Evolutionary conservation across 805 yeast genomes (phyloP).

Genomic region (Candida nitratophila): DNA sequence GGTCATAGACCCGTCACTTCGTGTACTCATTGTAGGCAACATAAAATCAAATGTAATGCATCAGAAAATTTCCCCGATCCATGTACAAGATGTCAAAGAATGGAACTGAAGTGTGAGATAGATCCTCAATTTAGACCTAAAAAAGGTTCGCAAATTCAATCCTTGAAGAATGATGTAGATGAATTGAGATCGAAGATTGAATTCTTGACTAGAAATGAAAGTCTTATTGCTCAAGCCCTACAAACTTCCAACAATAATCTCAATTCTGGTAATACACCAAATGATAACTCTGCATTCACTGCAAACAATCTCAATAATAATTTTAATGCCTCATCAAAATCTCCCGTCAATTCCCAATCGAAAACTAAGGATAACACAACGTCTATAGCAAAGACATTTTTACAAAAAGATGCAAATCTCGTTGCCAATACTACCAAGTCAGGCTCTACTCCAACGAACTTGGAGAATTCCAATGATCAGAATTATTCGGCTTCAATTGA

Average conservation of each 20-base stretch:
- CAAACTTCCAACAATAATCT: constrained; percentile 22
- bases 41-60: constrained; percentile 90
- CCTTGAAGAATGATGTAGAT: constrained; percentile 77
- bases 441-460: background rate
- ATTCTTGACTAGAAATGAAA: constrained; percentile 57
- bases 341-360: background rate
- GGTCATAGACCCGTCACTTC: constrained; percentile 87
- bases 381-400: constrained; percentile 31
- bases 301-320: background rate
- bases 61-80: constrained; percentile 74
- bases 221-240: constrained; percentile 57
- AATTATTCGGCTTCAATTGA: background rate
- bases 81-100: constrained; percentile 75
- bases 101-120: constrained; percentile 76
- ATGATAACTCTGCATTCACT: constrained; percentile 1
- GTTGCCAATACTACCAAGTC: background rate
- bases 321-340: background rate
- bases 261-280: background rate
- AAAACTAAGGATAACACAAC: background rate
- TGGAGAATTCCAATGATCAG: background rate
- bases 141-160: constrained; percentile 85
- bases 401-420: constrained; percentile 22
- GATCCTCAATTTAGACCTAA: constrained; percentile 90
- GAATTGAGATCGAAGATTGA: constrained; percentile 70
- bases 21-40: constrained; percentile 92